Evolutionary conservation across 495 filamentous ascomycete species (phyloP).

Genomic region (Annulohypoxylon bovei): DNA sequence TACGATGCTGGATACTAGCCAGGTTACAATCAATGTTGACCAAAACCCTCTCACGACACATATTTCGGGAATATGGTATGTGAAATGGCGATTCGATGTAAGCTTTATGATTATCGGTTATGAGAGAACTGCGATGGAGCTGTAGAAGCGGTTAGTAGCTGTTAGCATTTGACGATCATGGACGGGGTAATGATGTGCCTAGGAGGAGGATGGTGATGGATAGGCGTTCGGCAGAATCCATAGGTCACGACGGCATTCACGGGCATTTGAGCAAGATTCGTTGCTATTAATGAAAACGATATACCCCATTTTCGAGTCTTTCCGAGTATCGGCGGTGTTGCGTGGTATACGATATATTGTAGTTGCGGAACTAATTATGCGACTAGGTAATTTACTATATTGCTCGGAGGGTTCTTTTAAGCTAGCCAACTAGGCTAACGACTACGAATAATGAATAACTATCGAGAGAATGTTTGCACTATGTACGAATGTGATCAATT

Average conservation of each 20-base stretch:
- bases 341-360: neutral
- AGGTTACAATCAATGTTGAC: neutral
- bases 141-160: neutral
- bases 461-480: too few species aligned
- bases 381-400: too few species aligned
- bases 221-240: slow-evolving; percentile 30
- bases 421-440: too few species aligned
- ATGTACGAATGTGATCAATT: too few species aligned
- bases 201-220: slow-evolving; percentile 6
- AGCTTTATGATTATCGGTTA: neutral
- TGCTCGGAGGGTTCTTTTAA: too few species aligned
- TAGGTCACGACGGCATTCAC: slow-evolving; percentile 36
- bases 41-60: neutral
- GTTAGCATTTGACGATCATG: slow-evolving; percentile 3
- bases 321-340: neutral
- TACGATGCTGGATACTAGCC: slow-evolving; percentile 46
- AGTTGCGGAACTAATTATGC: neutral
- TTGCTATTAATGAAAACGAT: slow-evolving; percentile 24
- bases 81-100: neutral
- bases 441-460: too few species aligned
- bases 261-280: slow-evolving; percentile 16
- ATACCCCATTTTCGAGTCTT: slow-evolving; percentile 17
- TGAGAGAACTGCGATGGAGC: neutral
- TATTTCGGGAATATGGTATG: neutral
- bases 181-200: neutral